Percentiles rank a stretch among this genome's conserved stretches.
phyloP scores from a whole-genome alignment of 2,329 filamentous ascomycete genomes.

The Curvularia sp. region DNA sequence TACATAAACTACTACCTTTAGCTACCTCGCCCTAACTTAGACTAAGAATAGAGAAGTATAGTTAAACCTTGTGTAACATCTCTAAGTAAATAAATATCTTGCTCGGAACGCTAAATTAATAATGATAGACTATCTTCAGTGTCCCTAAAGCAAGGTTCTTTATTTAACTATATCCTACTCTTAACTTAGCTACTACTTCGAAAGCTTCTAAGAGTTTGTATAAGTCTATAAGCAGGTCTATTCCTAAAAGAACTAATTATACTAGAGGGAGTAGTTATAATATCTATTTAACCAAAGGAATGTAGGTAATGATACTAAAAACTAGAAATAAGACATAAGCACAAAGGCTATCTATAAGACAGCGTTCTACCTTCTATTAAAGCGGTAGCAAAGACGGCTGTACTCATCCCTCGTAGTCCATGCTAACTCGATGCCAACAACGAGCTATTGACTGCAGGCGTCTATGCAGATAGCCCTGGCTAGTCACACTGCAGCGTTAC shows the following conservation, averaged over 20 bases:
- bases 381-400: conserved; percentile 6
- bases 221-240: conserved; percentile 5
- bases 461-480: conserved; percentile 5
- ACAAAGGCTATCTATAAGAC: conserved; percentile 11
- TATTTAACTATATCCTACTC: neutral
- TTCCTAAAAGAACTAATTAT: conserved; percentile 7
- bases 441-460: conserved; percentile 5
- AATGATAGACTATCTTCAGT: neutral
- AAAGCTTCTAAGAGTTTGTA: conserved; percentile 3
- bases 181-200: conserved; percentile 2
- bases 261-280: conserved; percentile 9
- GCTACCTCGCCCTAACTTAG: too few species aligned
- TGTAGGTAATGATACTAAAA: conserved; percentile 4
- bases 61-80: too few species aligned
- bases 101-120: conserved; percentile 8
- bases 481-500: conserved; percentile 11
- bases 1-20: too few species aligned
- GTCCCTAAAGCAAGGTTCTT: neutral
- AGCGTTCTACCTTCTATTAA: conserved; percentile 7
- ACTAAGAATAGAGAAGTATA: too few species aligned
- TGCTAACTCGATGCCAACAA: conserved; percentile 1
- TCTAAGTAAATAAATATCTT: conserved; percentile 6
- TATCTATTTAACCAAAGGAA: conserved; percentile 12
- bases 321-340: conserved; percentile 9
- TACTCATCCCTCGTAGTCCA: conserved; percentile 2